Conservation (phyloP, 1,139 yeast genomes). For the Hyphopichia khmerensis region DNA sequence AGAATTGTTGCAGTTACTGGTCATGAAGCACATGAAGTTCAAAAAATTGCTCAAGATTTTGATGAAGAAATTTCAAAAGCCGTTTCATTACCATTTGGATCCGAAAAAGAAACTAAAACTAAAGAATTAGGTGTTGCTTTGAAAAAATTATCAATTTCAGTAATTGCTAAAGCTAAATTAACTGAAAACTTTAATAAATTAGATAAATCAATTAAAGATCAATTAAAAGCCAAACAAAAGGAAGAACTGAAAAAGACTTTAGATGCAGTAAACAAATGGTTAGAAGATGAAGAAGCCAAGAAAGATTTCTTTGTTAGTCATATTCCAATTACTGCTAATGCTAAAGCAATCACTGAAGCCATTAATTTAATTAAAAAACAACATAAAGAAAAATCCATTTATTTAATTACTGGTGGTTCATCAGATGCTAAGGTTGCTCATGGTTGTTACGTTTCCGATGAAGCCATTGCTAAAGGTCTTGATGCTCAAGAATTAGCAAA, state of each 20-base stretch:
- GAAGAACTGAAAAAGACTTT: slow-evolving; percentile 80
- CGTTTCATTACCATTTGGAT: slow-evolving; percentile 59
- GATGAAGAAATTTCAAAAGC: slow-evolving; percentile 58
- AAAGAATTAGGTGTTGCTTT: slow-evolving; percentile 83
- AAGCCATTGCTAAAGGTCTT: slow-evolving; percentile 67
- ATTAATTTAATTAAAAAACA: slow-evolving; percentile 80
- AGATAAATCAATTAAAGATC: slow-evolving; percentile 87
- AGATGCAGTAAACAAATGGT: slow-evolving; percentile 75
- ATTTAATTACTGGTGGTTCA: slow-evolving; percentile 73
- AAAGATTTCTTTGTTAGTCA: slow-evolving; percentile 59
- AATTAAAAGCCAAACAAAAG: slow-evolving; percentile 82
- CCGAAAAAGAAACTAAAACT: slow-evolving; percentile 71
- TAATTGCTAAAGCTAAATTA: slow-evolving; percentile 73
- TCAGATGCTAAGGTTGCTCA: slow-evolving; percentile 72
- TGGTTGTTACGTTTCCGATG: slow-evolving; percentile 84
- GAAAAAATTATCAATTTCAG: slow-evolving; percentile 80
- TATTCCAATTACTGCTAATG: slow-evolving; percentile 74
- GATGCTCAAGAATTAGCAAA: slow-evolving; percentile 75
- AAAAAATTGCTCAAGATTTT: slow-evolving; percentile 75
- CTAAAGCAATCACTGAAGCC: slow-evolving; percentile 94
- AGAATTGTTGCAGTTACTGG: slow-evolving; percentile 98
- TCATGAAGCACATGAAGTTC: slow-evolving; percentile 84
- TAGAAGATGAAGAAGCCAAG: slow-evolving; percentile 44
- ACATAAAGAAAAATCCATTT: slow-evolving; percentile 72
- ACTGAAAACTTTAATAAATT: slow-evolving; percentile 72